Conservation (phyloP, 169 alveolate genomes). For the Cryptosporidium meleagridis region DNA sequence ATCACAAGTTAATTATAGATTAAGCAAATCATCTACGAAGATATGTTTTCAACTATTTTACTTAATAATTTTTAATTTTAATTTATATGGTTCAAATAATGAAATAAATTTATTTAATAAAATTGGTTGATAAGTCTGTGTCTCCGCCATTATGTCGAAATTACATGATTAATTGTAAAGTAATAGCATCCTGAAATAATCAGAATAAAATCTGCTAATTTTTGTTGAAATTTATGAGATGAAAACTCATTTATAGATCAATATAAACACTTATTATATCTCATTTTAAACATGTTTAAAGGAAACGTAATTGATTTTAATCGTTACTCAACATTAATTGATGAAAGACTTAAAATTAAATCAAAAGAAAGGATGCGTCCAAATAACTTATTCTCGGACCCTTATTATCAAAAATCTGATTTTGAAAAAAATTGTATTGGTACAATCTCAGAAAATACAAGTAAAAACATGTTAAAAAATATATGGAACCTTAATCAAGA, state of each 20-base stretch:
- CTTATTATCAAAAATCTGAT: constrained; percentile 8
- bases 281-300: neutral
- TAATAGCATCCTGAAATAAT: neutral
- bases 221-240: neutral
- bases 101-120: no score
- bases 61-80: no score
- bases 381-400: constrained; percentile 20
- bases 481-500: neutral
- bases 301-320: constrained; percentile 13
- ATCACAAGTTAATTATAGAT: neutral
- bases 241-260: neutral
- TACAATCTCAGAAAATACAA: neutral
- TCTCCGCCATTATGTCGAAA: constrained; percentile 1
- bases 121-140: neutral
- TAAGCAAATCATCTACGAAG: neutral
- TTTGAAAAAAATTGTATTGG: neutral
- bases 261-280: no score
- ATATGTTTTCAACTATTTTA: no score
- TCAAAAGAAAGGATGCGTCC: constrained; percentile 44
- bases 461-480: constrained; percentile 1
- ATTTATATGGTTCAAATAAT: no score
- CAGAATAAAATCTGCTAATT: neutral
- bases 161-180: neutral
- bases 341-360: constrained; percentile 35
- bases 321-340: constrained; percentile 28